Evolutionary conservation across 2,329 filamentous ascomycete species (phyloP), one percentile per base, ranked within the genome.

Genomic region (Epichloe brachyelytri): DNA sequence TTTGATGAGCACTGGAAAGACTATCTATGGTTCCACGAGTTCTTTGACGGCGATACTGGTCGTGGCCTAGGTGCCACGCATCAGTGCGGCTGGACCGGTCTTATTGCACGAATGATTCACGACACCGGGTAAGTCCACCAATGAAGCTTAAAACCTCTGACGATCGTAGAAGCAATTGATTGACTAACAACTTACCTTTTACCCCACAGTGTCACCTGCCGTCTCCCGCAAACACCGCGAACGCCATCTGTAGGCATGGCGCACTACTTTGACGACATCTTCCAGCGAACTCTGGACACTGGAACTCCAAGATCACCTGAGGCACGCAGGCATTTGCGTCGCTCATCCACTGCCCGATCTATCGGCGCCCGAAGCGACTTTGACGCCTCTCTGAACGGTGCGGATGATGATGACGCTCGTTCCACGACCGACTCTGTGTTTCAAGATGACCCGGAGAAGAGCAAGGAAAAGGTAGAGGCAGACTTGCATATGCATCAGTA

Each of bases 51-150:
- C 39, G 90, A 97, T 65, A 83, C 76, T 48, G 91, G 91, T 14
- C 85, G 89, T 58, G 91, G 93, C 15, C 77, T 97, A 1, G 91
- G 91, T 52, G 88, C 91, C 38, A 91, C 84, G 46, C 93, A 97
- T 68, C 93, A 97, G 68, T 95, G 88, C 63, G 91, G 91, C 47
- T 97, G 93, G 91, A 96, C 91, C 38, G 91, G 91, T 22, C 69
- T 97, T 58, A 89, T 97, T 65, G 91, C 91, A 26, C 90, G 94
- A 69, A 86, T 97, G 80, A 97, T 97, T 54, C 91, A 97, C 60
- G 93, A 97, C 63, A 96, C 91, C 58, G 91, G 90, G 87, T 93
- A 82, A 73, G 83, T 71, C 7, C 14, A 46, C 15, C 15, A 37
- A 6, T 26, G 41, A 44, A 17, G 12, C 17, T 17, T 5, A 10